Evolutionary conservation across 306 rosid species (phyloP), one percentile per base, ranked within the genome.

Genomic region (Comarum palustre): DNA sequence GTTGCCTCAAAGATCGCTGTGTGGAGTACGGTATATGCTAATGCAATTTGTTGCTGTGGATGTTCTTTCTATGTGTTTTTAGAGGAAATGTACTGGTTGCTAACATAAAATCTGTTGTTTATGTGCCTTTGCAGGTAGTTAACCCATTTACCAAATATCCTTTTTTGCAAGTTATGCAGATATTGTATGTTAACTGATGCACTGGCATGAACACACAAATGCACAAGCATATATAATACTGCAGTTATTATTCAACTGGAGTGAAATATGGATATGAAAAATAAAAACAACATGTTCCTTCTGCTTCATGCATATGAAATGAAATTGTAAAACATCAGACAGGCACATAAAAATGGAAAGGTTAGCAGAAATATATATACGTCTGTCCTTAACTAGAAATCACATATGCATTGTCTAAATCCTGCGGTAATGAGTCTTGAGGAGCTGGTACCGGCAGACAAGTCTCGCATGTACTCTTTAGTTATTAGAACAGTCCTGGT

Each of bases 91-190:
- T 60, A 58, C 51, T 9, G 17, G 39, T 58, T 17, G 75, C 47
- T 32, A 66, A 75, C 43, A 38, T 42, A 11, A 16, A 47, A 2
- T 48, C 32, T 60, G 75, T 54, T 25, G 45, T 29, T 75, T 32
- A 4, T 55, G 69, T 77, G 71, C 69, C 78, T 78, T 78, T 81
- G 90, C 99, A 95, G 99, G 97, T 95, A 31, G 97, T 95, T 73
- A 95, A 95, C 76, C 99, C 99, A 50, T 88, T 94, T 61, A 91
- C 99, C 79, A 94, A 94, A 90, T 94, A 93, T 93, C 98, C 98
- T 93, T 92, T 82, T 51, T 68, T 43, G 45, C 65, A 66, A 69
- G 1, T 74, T 72, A 34, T 69, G 77, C 39, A 13, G 46, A 46
- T 6, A 47, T 39, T 1, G 39, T 32, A 41, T 57, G 57, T 46